Evolutionary conservation across 2,329 filamentous ascomycete genomes (phyloP).

Genomic region (Penicillium polonicum): DNA sequence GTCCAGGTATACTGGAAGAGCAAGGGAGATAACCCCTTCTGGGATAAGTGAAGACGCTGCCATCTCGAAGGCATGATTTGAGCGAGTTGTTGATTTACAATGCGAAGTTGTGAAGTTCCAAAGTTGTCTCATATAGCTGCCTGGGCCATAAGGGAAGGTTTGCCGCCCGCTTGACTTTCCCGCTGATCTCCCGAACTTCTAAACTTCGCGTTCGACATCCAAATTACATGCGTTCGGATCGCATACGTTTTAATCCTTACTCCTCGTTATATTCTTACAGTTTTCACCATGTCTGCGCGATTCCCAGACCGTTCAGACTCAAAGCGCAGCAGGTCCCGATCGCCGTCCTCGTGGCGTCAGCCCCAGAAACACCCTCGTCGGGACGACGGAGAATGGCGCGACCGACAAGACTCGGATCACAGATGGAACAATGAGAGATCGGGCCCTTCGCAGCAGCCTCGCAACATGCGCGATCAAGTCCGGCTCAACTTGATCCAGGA

Average conservation of each 20-base stretch:
- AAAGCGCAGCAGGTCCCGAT: slow-evolving; percentile 45
- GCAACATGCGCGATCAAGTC: slow-evolving; percentile 46
- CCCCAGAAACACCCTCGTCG: slow-evolving; percentile 37
- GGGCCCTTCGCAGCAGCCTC: slow-evolving; percentile 25
- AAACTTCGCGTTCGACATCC: slow-evolving; percentile 14
- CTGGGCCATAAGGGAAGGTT: slow-evolving; percentile 18
- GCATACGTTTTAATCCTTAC: background rate
- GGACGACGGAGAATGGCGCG: slow-evolving; percentile 31
- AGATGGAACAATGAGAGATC: slow-evolving; percentile 25
- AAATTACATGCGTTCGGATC: background rate
- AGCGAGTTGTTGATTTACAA: background rate
- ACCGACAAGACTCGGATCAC: slow-evolving; percentile 24
- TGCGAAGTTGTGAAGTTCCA: background rate
- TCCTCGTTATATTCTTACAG: background rate
- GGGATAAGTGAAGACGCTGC: slow-evolving; percentile 34
- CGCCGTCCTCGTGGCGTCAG: slow-evolving; percentile 42
- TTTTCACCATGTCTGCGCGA: slow-evolving; percentile 33
- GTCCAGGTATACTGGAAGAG: slow-evolving; percentile 40
- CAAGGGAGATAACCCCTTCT: slow-evolving; percentile 34
- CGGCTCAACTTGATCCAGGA: slow-evolving; percentile 60
- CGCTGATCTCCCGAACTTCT: slow-evolving; percentile 21
- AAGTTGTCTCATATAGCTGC: slow-evolving; percentile 5
- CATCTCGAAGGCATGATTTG: slow-evolving; percentile 37
- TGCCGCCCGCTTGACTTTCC: slow-evolving; percentile 28
- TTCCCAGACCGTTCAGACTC: slow-evolving; percentile 34